Base-by-base conservation (phyloP, 352 stramenopile genomes). In the Elongisporangium senticosum region DNA sequence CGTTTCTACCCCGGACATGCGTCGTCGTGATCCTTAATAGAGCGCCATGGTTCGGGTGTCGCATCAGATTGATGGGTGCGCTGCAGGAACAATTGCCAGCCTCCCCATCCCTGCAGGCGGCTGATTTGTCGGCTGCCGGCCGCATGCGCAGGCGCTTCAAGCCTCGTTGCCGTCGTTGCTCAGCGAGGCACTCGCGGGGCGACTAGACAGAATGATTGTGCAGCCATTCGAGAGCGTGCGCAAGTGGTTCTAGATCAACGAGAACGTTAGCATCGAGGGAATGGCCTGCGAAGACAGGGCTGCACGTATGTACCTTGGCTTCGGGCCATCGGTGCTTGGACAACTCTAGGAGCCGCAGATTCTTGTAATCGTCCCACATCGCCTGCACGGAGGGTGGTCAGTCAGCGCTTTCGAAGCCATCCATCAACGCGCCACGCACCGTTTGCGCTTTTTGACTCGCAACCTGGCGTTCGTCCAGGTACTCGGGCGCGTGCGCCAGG, bases 301-400 rank as follows among this genome's bases (percentile, higher is more conserved):
- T 43, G 24, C 21, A 62, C 66, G n/a, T n/a, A n/a, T 5, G n/a
- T 63, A 66, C 79, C 66, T 84, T 86, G 7, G 81, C 76, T 10
- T 87, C 67, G 0, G 81, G 78, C 81, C 81, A 90, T 11, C 81
- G 74, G 2, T 63, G 68, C 60, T 90, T 90, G 53, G 78, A 87
- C 54, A 90, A 54, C 58, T 90, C 78, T 17, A 90, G 68, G 62
- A 89, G 59, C 40, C 71, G 76, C 48, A 77, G 54, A 61, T 81
- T 83, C 60, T 79, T 82, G 66, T 87, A 90, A 51, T 89, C 73
- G 54, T 71, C 73, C 81, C 81, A 90, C 7, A 70, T 79, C 47
- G 81, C 77, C 33, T 43, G 33, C 33, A 43, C 33, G 11, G 5
- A 10, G 7, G 33, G 33, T 17, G 33, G 33, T 43, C 33, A 43